Conservation (phyloP, 1,284 basidiomycete genomes). For the Moesziomyces aphidis region DNA sequence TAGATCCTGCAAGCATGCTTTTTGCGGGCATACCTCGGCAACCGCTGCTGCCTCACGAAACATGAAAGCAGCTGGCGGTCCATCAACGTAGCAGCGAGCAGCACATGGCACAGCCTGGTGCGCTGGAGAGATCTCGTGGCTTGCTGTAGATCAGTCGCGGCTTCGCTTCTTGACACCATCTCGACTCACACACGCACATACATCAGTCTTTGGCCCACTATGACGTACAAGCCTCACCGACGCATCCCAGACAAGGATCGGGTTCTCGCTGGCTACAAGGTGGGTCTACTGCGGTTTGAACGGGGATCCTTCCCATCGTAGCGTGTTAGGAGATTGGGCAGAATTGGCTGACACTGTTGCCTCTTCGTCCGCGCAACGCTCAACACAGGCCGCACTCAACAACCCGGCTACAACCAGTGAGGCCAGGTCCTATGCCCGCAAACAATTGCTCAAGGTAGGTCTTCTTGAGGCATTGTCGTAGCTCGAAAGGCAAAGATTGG, state of each 20-base stretch:
- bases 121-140: too few species aligned
- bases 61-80: background rate
- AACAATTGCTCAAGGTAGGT: conserved; percentile 48
- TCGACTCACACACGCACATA: conserved; percentile 2
- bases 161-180: background rate
- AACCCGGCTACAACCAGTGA: conserved; percentile 48
- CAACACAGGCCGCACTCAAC: conserved; percentile 51
- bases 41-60: background rate
- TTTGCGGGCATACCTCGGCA: conserved; percentile 23
- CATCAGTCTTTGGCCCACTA: conserved; percentile 1
- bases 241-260: conserved; percentile 46
- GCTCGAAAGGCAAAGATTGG: background rate
- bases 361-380: conserved; percentile 3
- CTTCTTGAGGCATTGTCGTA: background rate
- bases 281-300: conserved; percentile 1
- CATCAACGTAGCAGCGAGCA: background rate
- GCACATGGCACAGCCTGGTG: background rate
- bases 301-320: background rate
- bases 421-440: conserved; percentile 42
- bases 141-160: background rate
- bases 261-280: conserved; percentile 48
- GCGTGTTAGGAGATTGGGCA: background rate
- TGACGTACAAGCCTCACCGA: conserved; percentile 44
- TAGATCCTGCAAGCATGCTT: conserved; percentile 8
- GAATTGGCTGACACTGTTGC: background rate